Evolutionary conservation across 768 basidiomycete genomes (phyloP).

Genomic region (Lanmaoa rubissima): DNA sequence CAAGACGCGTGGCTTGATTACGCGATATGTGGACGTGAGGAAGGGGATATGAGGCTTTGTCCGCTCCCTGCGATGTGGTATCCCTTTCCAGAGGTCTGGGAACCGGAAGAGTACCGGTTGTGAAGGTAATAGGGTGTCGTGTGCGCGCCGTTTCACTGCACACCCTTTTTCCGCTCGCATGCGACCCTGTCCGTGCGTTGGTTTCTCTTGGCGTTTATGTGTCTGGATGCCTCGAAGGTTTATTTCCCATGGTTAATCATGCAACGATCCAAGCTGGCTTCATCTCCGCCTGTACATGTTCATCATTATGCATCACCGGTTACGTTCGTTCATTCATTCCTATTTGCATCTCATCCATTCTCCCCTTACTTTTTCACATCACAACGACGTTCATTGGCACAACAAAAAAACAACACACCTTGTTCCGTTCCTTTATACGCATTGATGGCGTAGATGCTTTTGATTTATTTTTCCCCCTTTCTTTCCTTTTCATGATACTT

Average conservation of each 20-base stretch:
- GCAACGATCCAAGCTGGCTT: constrained; percentile 6
- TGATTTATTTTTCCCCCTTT: neutral
- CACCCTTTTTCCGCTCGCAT: neutral
- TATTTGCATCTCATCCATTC: constrained; percentile 13
- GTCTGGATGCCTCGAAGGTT: constrained; percentile 16
- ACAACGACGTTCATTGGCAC: constrained; percentile 4
- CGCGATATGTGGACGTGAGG: constrained; percentile 21
- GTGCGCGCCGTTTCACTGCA: neutral
- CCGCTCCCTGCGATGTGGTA: constrained; percentile 33
- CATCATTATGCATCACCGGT: constrained; percentile 17
- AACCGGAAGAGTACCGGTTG: constrained; percentile 24
- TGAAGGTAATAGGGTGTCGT: constrained; percentile 5
- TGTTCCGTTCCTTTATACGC: neutral
- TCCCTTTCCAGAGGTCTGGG: constrained; percentile 36
- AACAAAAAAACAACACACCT: constrained; percentile 3
- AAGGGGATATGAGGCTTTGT: constrained; percentile 20
- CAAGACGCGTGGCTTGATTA: constrained; percentile 38
- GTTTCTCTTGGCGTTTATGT: constrained; percentile 2
- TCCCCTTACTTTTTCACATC: constrained; percentile 1
- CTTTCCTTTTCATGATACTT: neutral
- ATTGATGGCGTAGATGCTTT: constrained; percentile 13
- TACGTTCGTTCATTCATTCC: constrained; percentile 12
- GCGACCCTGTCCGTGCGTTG: neutral
- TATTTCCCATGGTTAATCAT: constrained; percentile 17
- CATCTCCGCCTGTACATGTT: constrained; percentile 7